Evolutionary conservation across 257 asterid species (phyloP).

Genomic region (Solanum sejunctum): DNA sequence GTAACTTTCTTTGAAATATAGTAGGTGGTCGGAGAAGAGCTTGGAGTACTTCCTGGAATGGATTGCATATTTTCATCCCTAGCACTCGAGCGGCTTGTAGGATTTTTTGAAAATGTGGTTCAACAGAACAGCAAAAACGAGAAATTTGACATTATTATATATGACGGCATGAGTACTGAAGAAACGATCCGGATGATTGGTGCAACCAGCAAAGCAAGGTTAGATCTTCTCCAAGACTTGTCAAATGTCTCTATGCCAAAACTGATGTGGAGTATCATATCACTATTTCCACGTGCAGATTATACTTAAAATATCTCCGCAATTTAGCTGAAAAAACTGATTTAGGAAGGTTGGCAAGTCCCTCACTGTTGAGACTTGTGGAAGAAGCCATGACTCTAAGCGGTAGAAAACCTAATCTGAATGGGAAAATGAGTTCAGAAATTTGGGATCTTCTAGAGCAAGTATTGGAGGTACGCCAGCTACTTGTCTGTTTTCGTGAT

Average conservation of each 20-base stretch:
- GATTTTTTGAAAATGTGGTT: slow-evolving; percentile 25
- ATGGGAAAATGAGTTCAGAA: slow-evolving; percentile 65
- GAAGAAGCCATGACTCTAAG: slow-evolving; percentile 63
- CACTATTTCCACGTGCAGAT: slow-evolving; percentile 27
- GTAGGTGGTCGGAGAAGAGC: slow-evolving; percentile 94
- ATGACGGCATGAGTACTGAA: slow-evolving; percentile 80
- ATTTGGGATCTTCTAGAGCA: slow-evolving; percentile 65
- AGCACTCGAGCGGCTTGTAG: slow-evolving; percentile 57
- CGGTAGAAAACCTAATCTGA: slow-evolving; percentile 32
- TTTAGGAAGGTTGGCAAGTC: slow-evolving; percentile 76
- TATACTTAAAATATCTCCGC: slow-evolving; percentile 71
- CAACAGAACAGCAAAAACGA: slow-evolving; percentile 20
- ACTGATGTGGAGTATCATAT: not conserved
- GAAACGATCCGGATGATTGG: slow-evolving; percentile 85
- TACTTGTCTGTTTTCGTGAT: not conserved
- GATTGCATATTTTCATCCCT: slow-evolving; percentile 78
- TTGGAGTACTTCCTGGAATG: slow-evolving; percentile 97
- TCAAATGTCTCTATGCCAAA: not conserved
- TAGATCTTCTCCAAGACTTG: not conserved
- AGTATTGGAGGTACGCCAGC: slow-evolving; percentile 41
- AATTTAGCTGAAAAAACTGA: slow-evolving; percentile 84
- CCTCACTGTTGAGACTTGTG: slow-evolving; percentile 72
- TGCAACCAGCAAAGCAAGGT: slow-evolving; percentile 78
- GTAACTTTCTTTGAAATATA: slow-evolving; percentile 14
- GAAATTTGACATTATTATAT: slow-evolving; percentile 54